Base-by-base conservation (phyloP, 305 asterid species). In the Salvia sclarea region DNA sequence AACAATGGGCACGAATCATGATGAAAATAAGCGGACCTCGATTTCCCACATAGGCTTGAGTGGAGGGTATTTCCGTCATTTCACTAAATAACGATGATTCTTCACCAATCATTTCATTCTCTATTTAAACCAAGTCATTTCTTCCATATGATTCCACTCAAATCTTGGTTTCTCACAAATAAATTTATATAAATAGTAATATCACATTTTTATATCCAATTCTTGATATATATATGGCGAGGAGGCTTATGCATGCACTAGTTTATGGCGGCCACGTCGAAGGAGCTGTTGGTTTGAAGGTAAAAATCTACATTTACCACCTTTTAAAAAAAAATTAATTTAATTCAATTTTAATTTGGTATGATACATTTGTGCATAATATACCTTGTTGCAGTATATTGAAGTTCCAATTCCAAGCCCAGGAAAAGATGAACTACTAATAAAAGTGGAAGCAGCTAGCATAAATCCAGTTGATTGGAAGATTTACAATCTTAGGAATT, bases 391-490 rank as follows among this genome's bases (percentile, higher is more conserved):
- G 65, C 84, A 88, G 91, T 90, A 82, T 54, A 88, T 76, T 13
- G 81, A 85, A 70, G 78, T 82, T 78, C 83, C 84, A 18, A 30
- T 83, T 60, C 92, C 92, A 14, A 68, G 55, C 28, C 85, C 87
- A 1, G 65, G 47, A 12, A 83, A 83, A 64, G 87, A 76, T 67
- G 90, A 85, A 69, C 59, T 86, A 4, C 64, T 83, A 66, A 70
- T 89, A 18, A 89, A 82, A 54, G 22, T 86, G 72, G 87, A 85
- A 60, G 90, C 94, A 0, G 68, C 77, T 37, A 85, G 90, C 57
- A 64, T 89, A 38, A 89, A 89, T 65, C 91, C 86, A n/a, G 20
- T 81, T 25, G 93, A 88, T 53, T 76, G 82, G 85, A 83, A 75
- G 60, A 54, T 78, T 25, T 76, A 88, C 71, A 63, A 17, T 72